phyloP scores from a whole-genome alignment of 768 basidiomycete genomes.

The Mycena filopes region DNA sequence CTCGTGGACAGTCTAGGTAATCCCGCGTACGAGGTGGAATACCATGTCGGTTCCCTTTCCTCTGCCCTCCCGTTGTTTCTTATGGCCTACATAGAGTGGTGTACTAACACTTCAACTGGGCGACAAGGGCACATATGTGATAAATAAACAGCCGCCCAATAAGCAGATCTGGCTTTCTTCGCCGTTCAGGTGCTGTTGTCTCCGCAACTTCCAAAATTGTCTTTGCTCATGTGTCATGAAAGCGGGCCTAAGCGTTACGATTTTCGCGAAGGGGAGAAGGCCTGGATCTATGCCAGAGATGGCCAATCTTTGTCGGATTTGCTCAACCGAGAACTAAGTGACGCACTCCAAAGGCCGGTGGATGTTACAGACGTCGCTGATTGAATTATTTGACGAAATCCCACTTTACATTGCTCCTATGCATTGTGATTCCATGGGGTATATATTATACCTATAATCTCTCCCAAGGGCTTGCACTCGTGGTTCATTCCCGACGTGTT shows the following conservation, averaged over 20 bases:
- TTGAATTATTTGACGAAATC: neutral
- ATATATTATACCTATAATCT: too few relatives aligned
- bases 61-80: neutral
- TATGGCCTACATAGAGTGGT: conserved; percentile 71
- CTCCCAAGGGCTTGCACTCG: too few relatives aligned
- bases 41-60: conserved; percentile 67
- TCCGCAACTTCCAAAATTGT: neutral
- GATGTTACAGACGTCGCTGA: conserved; percentile 29
- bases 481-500: too few relatives aligned
- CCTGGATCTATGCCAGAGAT: conserved; percentile 85
- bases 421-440: too few relatives aligned
- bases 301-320: conserved; percentile 67
- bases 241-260: conserved; percentile 96
- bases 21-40: conserved; percentile 83
- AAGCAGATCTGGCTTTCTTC: conserved; percentile 98
- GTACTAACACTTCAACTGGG: conserved; percentile 87
- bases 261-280: conserved; percentile 62
- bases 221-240: conserved; percentile 14
- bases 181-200: conserved; percentile 73
- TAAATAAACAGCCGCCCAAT: conserved; percentile 98
- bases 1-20: conserved; percentile 70
- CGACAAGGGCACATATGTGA: conserved; percentile 86
- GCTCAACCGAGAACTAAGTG: conserved; percentile 75
- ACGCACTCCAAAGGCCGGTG: conserved; percentile 46
- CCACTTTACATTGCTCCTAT: too few relatives aligned